Evolutionary conservation across 805 yeast genomes (phyloP).

Genomic region (Pichia scutulata): DNA sequence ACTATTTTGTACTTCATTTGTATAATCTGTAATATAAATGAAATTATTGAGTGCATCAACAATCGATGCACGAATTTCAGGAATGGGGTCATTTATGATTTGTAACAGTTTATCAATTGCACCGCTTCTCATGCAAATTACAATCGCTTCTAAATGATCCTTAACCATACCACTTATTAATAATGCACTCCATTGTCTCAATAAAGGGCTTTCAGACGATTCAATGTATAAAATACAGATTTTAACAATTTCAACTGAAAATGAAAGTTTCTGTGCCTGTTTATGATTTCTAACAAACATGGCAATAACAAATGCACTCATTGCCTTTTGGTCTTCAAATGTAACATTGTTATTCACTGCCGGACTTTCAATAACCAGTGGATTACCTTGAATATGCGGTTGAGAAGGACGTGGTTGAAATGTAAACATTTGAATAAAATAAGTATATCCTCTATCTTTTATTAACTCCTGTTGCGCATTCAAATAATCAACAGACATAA

Average conservation of each 20-base stretch:
- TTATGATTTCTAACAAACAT: constrained; percentile 75
- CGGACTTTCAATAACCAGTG: constrained; percentile 22
- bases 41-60: constrained; percentile 66
- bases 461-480: constrained; percentile 88
- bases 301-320: constrained; percentile 87
- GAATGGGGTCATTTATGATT: constrained; percentile 79
- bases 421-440: constrained; percentile 74
- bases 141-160: constrained; percentile 65
- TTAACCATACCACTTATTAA: constrained; percentile 71
- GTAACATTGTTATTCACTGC: constrained; percentile 30
- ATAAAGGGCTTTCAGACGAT: constrained; percentile 70
- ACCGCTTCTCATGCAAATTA: constrained; percentile 59
- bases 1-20: constrained; percentile 28
- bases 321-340: constrained; percentile 83
- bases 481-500: constrained; percentile 89
- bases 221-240: constrained; percentile 61
- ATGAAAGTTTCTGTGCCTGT: constrained; percentile 73
- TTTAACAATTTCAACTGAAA: constrained; percentile 61
- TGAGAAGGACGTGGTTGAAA: constrained; percentile 24
- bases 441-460: constrained; percentile 84
- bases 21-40: constrained; percentile 37
- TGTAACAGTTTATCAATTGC: constrained; percentile 47
- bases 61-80: constrained; percentile 87
- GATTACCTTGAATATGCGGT: constrained; percentile 17
- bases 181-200: constrained; percentile 89